These are phyloP conservation scores for sunflower (Helianthus annuus) DNA, from an alignment of 129 eudicot genomes.

Conservation along the genomic window DNA sequence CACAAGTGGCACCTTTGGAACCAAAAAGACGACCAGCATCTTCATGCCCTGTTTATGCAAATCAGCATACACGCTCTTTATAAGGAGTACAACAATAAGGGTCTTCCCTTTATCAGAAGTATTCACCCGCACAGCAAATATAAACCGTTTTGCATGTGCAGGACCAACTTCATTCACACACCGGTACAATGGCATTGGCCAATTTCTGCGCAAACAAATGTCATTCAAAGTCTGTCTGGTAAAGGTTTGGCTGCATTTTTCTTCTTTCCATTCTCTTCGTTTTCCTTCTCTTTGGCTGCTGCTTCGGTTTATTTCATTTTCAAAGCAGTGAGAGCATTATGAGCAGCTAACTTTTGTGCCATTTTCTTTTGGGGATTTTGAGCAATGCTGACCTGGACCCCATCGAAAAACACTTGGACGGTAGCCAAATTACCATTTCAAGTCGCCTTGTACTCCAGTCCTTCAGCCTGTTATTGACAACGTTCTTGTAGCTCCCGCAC, in stretches of 20 bases:
- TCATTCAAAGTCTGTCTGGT: conserved; percentile 97
- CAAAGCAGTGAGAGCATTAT: conserved; percentile 82
- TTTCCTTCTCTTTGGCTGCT: conserved; percentile 56
- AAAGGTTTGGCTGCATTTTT: conserved; percentile 71
- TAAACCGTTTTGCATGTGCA: conserved; percentile 97
- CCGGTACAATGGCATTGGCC: conserved; percentile 99
- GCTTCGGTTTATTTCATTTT: conserved; percentile 74
- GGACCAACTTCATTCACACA: conserved; percentile 97
- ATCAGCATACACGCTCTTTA: no score
- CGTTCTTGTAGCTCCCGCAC: conserved; percentile 96
- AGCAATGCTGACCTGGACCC: conserved; percentile 78
- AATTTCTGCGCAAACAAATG: conserved; percentile 92
- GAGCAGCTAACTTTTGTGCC: conserved; percentile 98
- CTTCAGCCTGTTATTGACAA: conserved; percentile 99
- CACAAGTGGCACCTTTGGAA: no score
- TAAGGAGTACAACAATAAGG: no score
- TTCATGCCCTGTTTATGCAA: conserved; percentile 84
- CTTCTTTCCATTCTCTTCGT: conserved; percentile 52
- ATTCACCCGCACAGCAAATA: no score
- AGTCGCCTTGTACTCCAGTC: conserved; percentile 90
- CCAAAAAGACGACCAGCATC: conserved; percentile 88
- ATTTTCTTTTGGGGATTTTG: conserved; percentile 94
- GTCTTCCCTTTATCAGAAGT: no score
- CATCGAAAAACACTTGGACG: conserved; percentile 83
- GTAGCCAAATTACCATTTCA: conserved; percentile 90